Evolutionary conservation across 768 basidiomycete species (phyloP), one percentile per base, ranked within the genome.

Genomic region (Tulasnella sp.): DNA sequence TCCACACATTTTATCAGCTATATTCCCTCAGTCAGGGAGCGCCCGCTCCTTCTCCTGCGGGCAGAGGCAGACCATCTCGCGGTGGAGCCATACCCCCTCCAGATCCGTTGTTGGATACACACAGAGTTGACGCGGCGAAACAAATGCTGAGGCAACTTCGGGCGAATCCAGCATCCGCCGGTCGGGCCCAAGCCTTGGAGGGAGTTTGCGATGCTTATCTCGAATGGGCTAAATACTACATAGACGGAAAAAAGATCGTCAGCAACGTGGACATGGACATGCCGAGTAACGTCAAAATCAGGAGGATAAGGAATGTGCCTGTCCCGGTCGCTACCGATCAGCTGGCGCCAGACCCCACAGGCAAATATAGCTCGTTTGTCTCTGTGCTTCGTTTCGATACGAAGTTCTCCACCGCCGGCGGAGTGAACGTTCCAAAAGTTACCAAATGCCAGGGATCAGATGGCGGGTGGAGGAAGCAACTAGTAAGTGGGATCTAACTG

Each of bases 1-100:
- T 90, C 72, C 96, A 99, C 68, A 86, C 81, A 64, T 73, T 96
- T 5, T 95, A 94, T 71, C 91, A 93, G 65, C 80, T 98, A 2
- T 88, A 84, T 69, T 88, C 88, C 56, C 72, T 95, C 9, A 67
- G 70, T 2, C 63, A 70, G 2, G 64, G 65, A 1, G 38, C 47
- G 5, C 24, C 34, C 8, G 17, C 51, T 2, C 30, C 1, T 8
- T n/a, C 26, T 29, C 17, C 23, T 24, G 58, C 74, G 76, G 17
- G 71, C 72, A 19, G 45, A 8, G 50, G 42, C 27, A 38, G 48
- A 30, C 27, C 51, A 34, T 27, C 24, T 29, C 42, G 52, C 24
- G 41, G 32, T 15, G 34, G 29, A 4, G 24, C 34, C 24, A 52
- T 26, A 5, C 29, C 29, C 15, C n/a, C 17, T 21, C 23, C 49